Base-by-base conservation (phyloP, 1,284 basidiomycete genomes). In the Vanrija pseudolonga region DNA sequence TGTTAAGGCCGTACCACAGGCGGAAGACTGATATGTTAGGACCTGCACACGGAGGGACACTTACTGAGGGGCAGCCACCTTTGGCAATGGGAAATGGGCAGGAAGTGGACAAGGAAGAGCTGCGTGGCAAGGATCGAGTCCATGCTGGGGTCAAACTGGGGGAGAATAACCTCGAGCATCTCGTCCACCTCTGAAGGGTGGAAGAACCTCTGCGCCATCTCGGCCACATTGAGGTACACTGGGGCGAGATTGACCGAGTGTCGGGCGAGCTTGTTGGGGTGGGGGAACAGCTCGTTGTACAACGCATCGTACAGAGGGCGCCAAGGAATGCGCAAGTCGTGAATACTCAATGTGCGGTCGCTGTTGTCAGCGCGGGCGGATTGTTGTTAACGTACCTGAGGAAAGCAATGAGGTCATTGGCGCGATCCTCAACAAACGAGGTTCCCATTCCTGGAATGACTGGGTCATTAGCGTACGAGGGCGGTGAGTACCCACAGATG, bases 321-420 rank as follows among this genome's bases (percentile, higher is more conserved):
- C 93, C 93, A 96, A 2, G 90, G 89, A 1, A 97, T 81, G 56
- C 90, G 82, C 73, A 97, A 78, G 71, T 96, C 91, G 41, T 86
- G 80, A 59, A 93, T 84, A 50, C 83, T 81, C 47, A 94, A 75
- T 66, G 87, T 85, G 76, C 86, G 87, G 49, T 88, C 89, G 66
- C 81, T 83, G 28, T 79, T 84, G 75, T 52, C 71, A 73, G 58
- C 80, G 80, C 86, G 80, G 59, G 19, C 18, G 1, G 19, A 17
- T 17, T 26, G 41, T n/a, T 37, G 3, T 37, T 4, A 83, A 80
- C 83, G 83, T 82, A 70, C 84, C 86, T 63, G 82, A 82, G 67
- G 17, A 83, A 70, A 1, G 68, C 64, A 49, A 80, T 79, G 57
- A 79, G 76, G 61, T 78, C 77, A 58, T 75, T 78, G 17, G 77